A percentile compares a stretch with the other conserved stretches of the same genome.
Conservation (phyloP, 257 asterid species). For the Penstemon eatonii region DNA sequence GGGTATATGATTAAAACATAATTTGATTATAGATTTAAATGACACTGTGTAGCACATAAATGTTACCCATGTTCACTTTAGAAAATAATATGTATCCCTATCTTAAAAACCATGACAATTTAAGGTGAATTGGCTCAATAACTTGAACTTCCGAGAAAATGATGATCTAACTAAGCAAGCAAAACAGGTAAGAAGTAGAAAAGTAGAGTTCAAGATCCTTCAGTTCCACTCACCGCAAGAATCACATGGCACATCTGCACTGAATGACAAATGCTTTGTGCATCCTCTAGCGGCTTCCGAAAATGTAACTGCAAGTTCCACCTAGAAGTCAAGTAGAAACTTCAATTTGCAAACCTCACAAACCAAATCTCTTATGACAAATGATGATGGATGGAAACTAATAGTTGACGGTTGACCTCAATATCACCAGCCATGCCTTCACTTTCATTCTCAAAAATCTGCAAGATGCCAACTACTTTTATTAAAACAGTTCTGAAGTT, state of each 20-base stretch:
- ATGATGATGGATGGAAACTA: slow-evolving; percentile 22
- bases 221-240: slow-evolving; percentile 67
- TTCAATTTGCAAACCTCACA: slow-evolving; percentile 19
- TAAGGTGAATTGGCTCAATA: slow-evolving; percentile 12
- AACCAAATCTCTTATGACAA: slow-evolving; percentile 24
- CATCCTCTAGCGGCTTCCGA: slow-evolving; percentile 90
- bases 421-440: slow-evolving; percentile 56
- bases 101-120: background rate
- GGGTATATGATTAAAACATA: slow-evolving; percentile 2
- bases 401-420: slow-evolving; percentile 57
- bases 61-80: background rate
- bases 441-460: slow-evolving; percentile 77
- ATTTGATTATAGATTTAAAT: slow-evolving; percentile 3
- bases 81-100: slow-evolving; percentile 2
- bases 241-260: slow-evolving; percentile 89
- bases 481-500: slow-evolving; percentile 20
- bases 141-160: background rate
- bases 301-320: slow-evolving; percentile 81
- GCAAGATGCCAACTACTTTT: slow-evolving; percentile 24
- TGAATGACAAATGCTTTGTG: slow-evolving; percentile 70
- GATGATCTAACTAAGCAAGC: slow-evolving; percentile 6
- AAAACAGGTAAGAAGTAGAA: slow-evolving; percentile 10
- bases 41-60: background rate
- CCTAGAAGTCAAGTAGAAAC: slow-evolving; percentile 40
- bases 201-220: slow-evolving; percentile 24